Conservation (phyloP, 805 yeast genomes). For the Candida cerambycidarum region DNA sequence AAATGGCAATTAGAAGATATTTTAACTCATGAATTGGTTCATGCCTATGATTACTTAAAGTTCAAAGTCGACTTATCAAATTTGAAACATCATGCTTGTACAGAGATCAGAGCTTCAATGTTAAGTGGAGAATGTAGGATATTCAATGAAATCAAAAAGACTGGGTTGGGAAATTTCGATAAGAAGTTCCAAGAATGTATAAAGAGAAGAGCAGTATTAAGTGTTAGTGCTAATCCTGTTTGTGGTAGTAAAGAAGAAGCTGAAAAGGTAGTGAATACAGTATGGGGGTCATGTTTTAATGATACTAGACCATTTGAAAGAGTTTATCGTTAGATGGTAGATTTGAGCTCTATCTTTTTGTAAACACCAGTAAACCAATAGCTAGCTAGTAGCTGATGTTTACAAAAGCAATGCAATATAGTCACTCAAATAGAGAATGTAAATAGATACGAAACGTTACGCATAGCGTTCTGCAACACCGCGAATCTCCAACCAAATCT, state of each 20-base stretch:
- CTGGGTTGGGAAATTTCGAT: constrained; percentile 53
- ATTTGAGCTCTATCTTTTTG: too few species aligned
- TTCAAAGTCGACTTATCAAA: constrained; percentile 85
- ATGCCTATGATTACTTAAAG: constrained; percentile 86
- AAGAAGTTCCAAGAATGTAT: constrained; percentile 92
- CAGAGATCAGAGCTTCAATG: constrained; percentile 91
- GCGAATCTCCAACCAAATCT: too few species aligned
- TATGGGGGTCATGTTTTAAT: constrained; percentile 88
- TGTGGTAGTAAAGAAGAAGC: constrained; percentile 78
- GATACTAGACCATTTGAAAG: constrained; percentile 96
- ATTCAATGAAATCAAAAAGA: constrained; percentile 72
- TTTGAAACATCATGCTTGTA: constrained; percentile 92
- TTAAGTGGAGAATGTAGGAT: constrained; percentile 94
- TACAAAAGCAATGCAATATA: too few species aligned
- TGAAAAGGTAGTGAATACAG: constrained; percentile 74
- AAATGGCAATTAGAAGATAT: constrained; percentile 88
- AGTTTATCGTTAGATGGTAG: constrained; percentile 66
- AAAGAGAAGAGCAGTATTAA: constrained; percentile 78
- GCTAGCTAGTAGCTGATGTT: too few species aligned
- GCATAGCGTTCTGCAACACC: too few species aligned
- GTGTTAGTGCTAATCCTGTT: constrained; percentile 83
- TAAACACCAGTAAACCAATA: too few species aligned
- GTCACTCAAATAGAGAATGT: too few species aligned
- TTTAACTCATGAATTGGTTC: constrained; percentile 87
- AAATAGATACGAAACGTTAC: too few species aligned